Evolutionary conservation across 1,139 yeast genomes (phyloP), one percentile per base, ranked within the genome.

Genomic region (Hyphopichia buzzinii): DNA sequence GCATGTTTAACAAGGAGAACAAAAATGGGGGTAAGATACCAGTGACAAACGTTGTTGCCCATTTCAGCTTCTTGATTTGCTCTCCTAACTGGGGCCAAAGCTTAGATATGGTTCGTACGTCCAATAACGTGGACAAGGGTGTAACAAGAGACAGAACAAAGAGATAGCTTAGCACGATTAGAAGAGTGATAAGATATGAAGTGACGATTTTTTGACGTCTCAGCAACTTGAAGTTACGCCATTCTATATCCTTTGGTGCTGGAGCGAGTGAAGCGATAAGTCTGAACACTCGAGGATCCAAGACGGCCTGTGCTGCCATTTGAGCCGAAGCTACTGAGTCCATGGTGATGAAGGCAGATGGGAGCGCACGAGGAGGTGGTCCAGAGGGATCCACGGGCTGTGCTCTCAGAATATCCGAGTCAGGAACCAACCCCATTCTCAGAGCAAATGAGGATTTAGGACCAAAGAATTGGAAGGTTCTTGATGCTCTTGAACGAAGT

Each of bases 281-380:
- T 47, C 79, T 81, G 52, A 83, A 81, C 8, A 82, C 89, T 41
- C 87, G 68, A 5, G 92, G 92, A 50, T 84, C 92, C 37, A 84
- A 58, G 0, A 84, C 85, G 0, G 92, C 84, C 52, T 84, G 94
- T 0, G 92, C 92, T 3, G 87, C 85, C 87, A 84, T 83, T 57
- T 84, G 94, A 0, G 92, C 92, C 32, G 85, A 79, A 0, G 92
- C 92, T 1, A 84, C 92, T 0, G 88, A 79, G 45, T 83, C 88
- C 92, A 84, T 83, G 1, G 92, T 84, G 5, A 84, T 76, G 50
- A 84, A 84, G 0, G 92, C 92, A 8, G 87, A 77, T 8, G 87
- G 81, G 0, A 85, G 72, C 21, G 57, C 65, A 29, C 50, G 56
- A 19, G 23, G 23, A 6, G 23, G 23, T 19, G 23, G 23, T 6